Evolutionary conservation across 345 rosid species (phyloP), one percentile per base, ranked within the genome.

Genomic region (Toxicodendron radicans): DNA sequence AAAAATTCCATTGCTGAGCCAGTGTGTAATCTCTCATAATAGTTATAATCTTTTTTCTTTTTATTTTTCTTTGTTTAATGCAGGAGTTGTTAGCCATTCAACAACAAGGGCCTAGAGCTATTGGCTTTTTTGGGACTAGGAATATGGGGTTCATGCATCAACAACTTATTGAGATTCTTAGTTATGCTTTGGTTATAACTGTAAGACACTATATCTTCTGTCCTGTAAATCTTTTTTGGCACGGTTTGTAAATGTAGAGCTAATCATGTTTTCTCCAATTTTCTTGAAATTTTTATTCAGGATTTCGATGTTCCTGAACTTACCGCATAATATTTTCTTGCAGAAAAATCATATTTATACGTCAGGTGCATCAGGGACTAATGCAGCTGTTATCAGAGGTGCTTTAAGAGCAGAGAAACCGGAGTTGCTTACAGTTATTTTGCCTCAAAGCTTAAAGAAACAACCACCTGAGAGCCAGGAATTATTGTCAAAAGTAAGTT

Each of bases 91-190:
- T 95, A 82, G 99, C 99, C 66, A 95, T 95, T 81, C 99, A 95
- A 76, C 98, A 95, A 77, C 99, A 95, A 85, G 98, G 99, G 71
- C 99, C 99, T 69, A 86, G 99, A 84, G 71, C 91, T 60, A 95
- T 95, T 78, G 98, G 99, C 70, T 95, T 95, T 80, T 95, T 95
- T 75, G 99, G 99, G 48, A 93, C 98, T 2, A 80, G 98, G 72
- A 95, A 95, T 71, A 95, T 95, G 99, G 99, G 98, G 64, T 95
- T 95, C 87, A 88, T 95, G 98, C 99, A 95, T 85, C 99, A 95
- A 81, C 90, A 95, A 61, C 95, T 93, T 73, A 95, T 95, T 54
- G 99, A 95, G 88, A 95, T 95, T 67, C 99, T 95, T 76, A 95
- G 99, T 85, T 95, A 95, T 84, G 99, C 99, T 58, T 82, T 95